Evolutionary conservation across 73 alveolate genomes (phyloP).

Genomic region (Paramecium bursaria): DNA sequence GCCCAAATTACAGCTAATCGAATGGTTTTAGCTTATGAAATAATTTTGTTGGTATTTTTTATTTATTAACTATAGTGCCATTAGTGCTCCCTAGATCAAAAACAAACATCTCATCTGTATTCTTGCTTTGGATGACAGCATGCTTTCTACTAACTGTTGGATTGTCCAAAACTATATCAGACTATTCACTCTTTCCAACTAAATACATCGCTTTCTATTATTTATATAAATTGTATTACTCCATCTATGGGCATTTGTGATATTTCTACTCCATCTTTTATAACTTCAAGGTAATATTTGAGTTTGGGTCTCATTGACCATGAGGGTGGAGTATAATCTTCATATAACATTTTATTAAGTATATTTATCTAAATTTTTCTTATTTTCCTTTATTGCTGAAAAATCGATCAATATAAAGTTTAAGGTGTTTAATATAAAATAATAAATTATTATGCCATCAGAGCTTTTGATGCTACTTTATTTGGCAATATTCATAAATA

Average conservation of each 20-base stretch:
- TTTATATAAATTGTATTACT: too few species aligned
- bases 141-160: slow-evolving; percentile 81
- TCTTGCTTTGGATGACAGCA: slow-evolving; percentile 78
- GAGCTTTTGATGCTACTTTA: too few species aligned
- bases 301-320: slow-evolving; percentile 28
- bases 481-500: too few species aligned
- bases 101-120: slow-evolving; percentile 78
- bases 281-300: slow-evolving; percentile 38
- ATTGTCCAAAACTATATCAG: slow-evolving; percentile 78
- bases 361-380: too few species aligned
- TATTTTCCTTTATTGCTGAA: too few species aligned
- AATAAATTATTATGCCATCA: too few species aligned
- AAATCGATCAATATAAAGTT: too few species aligned
- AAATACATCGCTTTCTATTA: slow-evolving; percentile 40
- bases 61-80: slow-evolving; percentile 81
- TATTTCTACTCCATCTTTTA: slow-evolving; percentile 40
- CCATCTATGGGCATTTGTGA: not conserved
- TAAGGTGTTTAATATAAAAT: too few species aligned
- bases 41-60: slow-evolving; percentile 66
- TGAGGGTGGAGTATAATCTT: slow-evolving; percentile 19
- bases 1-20: slow-evolving; percentile 76
- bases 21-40: slow-evolving; percentile 74
- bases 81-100: slow-evolving; percentile 84
- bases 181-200: slow-evolving; percentile 39
- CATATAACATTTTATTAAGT: too few species aligned